These are phyloP conservation scores for Argentina anserina DNA, from an alignment of 306 rosid genomes.

Conservation along the genomic window DNA sequence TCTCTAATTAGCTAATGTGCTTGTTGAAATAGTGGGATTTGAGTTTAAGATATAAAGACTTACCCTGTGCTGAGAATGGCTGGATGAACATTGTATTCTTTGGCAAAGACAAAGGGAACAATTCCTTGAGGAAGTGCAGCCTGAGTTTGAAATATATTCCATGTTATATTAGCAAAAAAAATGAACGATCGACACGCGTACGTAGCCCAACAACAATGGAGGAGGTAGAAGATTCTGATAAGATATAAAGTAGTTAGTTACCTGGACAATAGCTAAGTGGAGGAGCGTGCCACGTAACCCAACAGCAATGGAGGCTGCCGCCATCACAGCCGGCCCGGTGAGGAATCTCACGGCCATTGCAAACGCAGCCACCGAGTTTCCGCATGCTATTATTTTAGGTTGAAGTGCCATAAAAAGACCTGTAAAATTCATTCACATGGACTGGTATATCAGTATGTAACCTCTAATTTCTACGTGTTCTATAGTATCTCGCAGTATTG, in stretches of 20 bases:
- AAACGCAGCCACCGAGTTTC: constrained; percentile 83
- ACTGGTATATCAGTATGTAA: background rate
- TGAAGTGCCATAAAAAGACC: constrained; percentile 98
- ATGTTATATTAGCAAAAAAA: background rate
- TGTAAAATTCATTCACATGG: background rate
- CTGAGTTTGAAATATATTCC: constrained; percentile 27
- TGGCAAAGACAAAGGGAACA: constrained; percentile 96
- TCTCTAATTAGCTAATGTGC: background rate
- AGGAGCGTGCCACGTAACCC: constrained; percentile 92
- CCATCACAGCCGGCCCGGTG: constrained; percentile 98
- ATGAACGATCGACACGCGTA: background rate
- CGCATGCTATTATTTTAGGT: constrained; percentile 96
- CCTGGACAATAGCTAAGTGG: constrained; percentile 96
- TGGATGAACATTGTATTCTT: constrained; percentile 95
- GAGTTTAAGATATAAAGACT: constrained; percentile 15
- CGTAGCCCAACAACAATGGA: background rate
- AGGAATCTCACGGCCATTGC: constrained; percentile 96
- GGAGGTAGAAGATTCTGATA: background rate
- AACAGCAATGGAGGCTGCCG: constrained; percentile 83
- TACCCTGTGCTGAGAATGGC: constrained; percentile 92
- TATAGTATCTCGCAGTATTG: background rate
- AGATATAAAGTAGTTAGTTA: constrained; percentile 19
- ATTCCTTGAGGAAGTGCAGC: constrained; percentile 99
- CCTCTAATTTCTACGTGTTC: background rate
- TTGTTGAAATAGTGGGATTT: background rate